Conservation (phyloP, 148 eudicot species). For the Dysphania ambrosioides region DNA sequence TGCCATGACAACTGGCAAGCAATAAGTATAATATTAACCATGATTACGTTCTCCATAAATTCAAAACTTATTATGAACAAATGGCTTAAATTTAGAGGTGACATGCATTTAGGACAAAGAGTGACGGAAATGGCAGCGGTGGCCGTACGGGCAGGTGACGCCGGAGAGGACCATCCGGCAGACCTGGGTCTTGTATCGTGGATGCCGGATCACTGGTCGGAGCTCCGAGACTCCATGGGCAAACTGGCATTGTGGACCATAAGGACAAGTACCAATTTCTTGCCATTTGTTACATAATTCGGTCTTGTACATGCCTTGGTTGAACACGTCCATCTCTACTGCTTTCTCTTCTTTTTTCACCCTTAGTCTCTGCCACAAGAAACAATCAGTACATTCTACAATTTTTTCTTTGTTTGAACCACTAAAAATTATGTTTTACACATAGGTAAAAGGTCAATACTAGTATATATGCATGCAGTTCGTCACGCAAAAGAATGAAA, state of each 20-base stretch:
- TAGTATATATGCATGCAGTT: too few species aligned
- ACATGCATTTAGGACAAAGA: slow-evolving; percentile 19
- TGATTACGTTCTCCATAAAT: background rate
- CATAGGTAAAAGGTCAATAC: too few species aligned
- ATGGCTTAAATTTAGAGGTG: background rate
- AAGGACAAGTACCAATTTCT: slow-evolving; percentile 53
- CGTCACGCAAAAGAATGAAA: too few species aligned
- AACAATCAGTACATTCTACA: background rate
- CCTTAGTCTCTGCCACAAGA: slow-evolving; percentile 31
- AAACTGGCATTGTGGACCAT: slow-evolving; percentile 49
- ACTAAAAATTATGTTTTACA: too few species aligned
- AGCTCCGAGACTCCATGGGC: slow-evolving; percentile 66
- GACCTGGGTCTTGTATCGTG: slow-evolving; percentile 64
- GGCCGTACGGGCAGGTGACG: slow-evolving; percentile 57
- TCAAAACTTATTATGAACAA: slow-evolving; percentile 4
- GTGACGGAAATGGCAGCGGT: slow-evolving; percentile 79
- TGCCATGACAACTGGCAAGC: background rate
- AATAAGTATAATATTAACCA: slow-evolving; percentile 6
- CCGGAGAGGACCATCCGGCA: slow-evolving; percentile 64
- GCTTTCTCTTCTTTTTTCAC: slow-evolving; percentile 37
- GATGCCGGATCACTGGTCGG: slow-evolving; percentile 68
- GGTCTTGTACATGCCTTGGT: slow-evolving; percentile 63
- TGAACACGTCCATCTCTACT: slow-evolving; percentile 47
- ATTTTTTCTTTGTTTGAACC: too few species aligned
- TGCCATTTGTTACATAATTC: slow-evolving; percentile 75